Base-by-base conservation (phyloP, 805 yeast species). In the Pichia thaimueangensis region DNA sequence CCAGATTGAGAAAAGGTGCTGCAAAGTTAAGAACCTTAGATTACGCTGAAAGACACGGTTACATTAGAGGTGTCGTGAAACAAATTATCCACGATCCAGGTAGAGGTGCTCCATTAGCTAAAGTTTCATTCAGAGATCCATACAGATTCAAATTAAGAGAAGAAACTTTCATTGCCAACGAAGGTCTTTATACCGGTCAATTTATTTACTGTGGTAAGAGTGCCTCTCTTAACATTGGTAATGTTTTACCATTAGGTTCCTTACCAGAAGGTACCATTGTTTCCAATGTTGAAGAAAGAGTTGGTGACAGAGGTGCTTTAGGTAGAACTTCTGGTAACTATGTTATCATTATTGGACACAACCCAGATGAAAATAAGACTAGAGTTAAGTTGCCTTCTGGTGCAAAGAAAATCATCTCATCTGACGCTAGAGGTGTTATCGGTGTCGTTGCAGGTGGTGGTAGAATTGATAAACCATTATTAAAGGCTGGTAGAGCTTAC, bases 361-460 rank as follows among this genome's bases (percentile, higher is more conserved):
- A 89, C 91, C 87, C 87, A 68, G 98, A 91, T 60, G 97, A 89
- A 74, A 86, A 86, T 76, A 91, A 89, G 82, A 91, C 97, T 78
- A 88, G 98, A 80, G 88, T 91, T 68, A 91, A 93, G 82, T 85
- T 91, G 65, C 97, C 97, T 68, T 89, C 97, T 59, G 97, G 97
- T 73, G 91, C 97, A 65, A 91, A 91, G 87, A 91, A 91, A 85
- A 72, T 91, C 65, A 78, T 91, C 64, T 82, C 93, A 63, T 87
- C 96, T 53, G 83, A 83, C 59, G 97, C 96, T 64, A 88, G 97
- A 83, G 97, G 97, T 85, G 96, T 89, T 67, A 87, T 91, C 64
- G 97, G 97, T 84, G 95, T 91, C 61, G 89, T 91, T 72, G 97
- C 97, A 67, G 97, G 97, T 78, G 97, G 97, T 81, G 97, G 97